Evolutionary conservation across 225 moss, liverwort and hornwort genomes (phyloP), one percentile per base, ranked within the genome.

Genomic region (Neckera pumila): DNA sequence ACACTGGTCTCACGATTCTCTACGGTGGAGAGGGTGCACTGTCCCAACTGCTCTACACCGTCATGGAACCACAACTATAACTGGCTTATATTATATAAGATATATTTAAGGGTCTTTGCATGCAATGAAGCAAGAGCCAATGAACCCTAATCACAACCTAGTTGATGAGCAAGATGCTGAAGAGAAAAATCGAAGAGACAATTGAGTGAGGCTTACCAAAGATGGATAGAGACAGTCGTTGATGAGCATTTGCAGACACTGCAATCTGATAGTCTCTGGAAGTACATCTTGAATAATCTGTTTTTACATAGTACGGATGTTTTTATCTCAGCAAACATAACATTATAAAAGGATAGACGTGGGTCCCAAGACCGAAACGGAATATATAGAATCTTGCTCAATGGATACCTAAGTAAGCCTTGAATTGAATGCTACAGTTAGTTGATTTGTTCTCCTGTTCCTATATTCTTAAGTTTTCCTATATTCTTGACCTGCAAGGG

Each of bases 251-350:
- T 91, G 91, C 84, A 93, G 38, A 84, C 89, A 88, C 30, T 91
- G 88, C 76, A 91, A 81, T 67, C 93, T 88, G 36, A 86, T 88
- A 43, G 17, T 76, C 84, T 93, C 93, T 53, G 89, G 93, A 88
- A 93, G 88, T 70, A 89, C 88, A 56, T 88, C 84, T 90, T 84
- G 89, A 77, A 91, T 81, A 30, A 91, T 88, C 93, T 93, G 86
- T 84, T 58, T 49, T 85, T 75, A 14, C 27, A 79, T 8, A 54
- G 49, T 30, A n/a, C 16, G n/a, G 1, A 42, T 31, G 31, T 12
- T 82, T 77, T 77, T 36, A 43, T 45, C 76, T 62, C 62, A 49
- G 43, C 30, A 49, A 54, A 69, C 9, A 56, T 28, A 13, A 53
- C 40, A 56, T 51, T 40, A 28, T 10, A 54, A n/a, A 69, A 54